These are phyloP conservation scores for Suillus cothurnatus DNA, from an alignment of 768 basidiomycete species.

Conservation along the genomic window DNA sequence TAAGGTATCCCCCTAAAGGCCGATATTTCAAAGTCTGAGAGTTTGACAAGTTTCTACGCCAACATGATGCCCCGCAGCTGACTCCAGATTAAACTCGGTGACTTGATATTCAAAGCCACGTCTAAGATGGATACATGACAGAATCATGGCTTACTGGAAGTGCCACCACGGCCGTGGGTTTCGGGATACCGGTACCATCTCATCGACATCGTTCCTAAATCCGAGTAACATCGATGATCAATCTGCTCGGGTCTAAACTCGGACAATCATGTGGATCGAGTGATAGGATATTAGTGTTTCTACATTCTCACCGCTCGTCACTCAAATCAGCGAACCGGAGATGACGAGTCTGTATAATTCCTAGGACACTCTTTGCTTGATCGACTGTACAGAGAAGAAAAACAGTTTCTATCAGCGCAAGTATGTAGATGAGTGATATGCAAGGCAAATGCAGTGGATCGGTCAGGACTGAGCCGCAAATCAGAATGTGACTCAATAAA, in stretches of 20 bases:
- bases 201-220: not conserved
- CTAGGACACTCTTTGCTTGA: not conserved
- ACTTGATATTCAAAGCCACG: not conserved
- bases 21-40: not conserved
- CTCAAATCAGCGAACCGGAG: not conserved
- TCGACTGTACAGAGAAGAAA: not conserved
- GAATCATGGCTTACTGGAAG: not conserved
- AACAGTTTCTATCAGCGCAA: not conserved
- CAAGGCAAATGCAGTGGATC: not conserved
- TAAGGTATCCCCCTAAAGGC: too few species aligned
- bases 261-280: not conserved
- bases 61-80: not conserved
- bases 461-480: not conserved
- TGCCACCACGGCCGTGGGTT: not conserved
- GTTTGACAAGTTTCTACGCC: not conserved
- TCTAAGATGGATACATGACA: not conserved
- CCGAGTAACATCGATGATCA: not conserved
- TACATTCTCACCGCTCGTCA: not conserved
- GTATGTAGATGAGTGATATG: not conserved
- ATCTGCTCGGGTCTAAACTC: not conserved
- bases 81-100: not conserved
- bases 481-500: not conserved
- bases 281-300: not conserved
- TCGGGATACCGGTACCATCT: not conserved
- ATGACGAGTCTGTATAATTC: not conserved